Percentiles rank a stretch among this genome's conserved stretches.
Conservation (phyloP, 345 rosid species). For the Populus deltoides region DNA sequence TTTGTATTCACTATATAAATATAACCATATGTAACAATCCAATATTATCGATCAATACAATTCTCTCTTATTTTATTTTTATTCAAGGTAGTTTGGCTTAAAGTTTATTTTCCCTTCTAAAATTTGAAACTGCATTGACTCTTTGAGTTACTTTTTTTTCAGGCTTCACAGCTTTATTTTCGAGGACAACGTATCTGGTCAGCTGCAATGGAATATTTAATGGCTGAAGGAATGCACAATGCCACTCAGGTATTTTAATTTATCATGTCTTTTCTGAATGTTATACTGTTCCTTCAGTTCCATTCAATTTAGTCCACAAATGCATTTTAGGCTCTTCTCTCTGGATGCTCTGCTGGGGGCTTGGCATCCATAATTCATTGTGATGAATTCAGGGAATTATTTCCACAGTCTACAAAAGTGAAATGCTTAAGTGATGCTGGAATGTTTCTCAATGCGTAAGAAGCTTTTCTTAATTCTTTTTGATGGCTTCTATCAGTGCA, state of each 20-base stretch:
- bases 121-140: background rate
- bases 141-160: background rate
- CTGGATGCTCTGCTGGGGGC: conserved; percentile 43
- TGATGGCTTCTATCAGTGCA: background rate
- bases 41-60: no score
- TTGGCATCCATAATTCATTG: conserved; percentile 32
- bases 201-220: conserved; percentile 27
- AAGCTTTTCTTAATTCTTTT: background rate
- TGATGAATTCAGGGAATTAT: conserved; percentile 26
- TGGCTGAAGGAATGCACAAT: conserved; percentile 27
- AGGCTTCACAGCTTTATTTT: conserved; percentile 29
- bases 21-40: no score
- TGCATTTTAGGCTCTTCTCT: conserved; percentile 28
- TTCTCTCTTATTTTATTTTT: no score
- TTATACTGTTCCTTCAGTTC: background rate
- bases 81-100: background rate
- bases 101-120: background rate
- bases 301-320: background rate
- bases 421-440: conserved; percentile 40
- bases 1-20: no score
- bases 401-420: conserved; percentile 28
- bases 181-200: conserved; percentile 35
- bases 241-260: conserved; percentile 22
- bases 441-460: conserved; percentile 32
- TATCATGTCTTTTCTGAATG: background rate